A percentile compares a stretch with the other conserved stretches of the same genome.
Conservation (phyloP, 768 basidiomycete species). For the Suillus paluster region DNA sequence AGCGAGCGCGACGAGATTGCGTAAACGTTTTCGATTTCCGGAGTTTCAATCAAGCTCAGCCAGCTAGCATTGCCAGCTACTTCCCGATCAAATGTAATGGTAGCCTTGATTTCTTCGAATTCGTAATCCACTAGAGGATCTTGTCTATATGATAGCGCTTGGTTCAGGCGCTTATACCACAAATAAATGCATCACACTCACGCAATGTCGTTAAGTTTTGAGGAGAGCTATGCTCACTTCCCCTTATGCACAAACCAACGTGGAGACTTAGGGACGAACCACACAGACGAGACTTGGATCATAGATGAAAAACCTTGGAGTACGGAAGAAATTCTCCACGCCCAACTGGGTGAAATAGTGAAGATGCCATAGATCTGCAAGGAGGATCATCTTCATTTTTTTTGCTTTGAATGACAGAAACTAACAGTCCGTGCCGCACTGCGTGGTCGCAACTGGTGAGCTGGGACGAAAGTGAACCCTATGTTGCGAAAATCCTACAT, state of each 20-base stretch:
- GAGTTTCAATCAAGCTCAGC: conserved; percentile 48
- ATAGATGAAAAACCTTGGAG: conserved; percentile 20
- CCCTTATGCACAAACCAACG: conserved; percentile 44
- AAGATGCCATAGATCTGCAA: conserved; percentile 22
- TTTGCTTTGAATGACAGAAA: background rate
- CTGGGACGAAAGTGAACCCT: background rate
- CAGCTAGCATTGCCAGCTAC: conserved; percentile 49
- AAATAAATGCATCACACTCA: conserved; percentile 20
- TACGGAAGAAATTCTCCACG: conserved; percentile 24
- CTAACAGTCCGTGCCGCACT: conserved; percentile 67
- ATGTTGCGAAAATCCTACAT: conserved; percentile 26
- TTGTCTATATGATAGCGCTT: conserved; percentile 20
- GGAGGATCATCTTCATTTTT: background rate
- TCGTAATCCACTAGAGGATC: conserved; percentile 65
- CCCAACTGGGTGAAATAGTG: conserved; percentile 15
- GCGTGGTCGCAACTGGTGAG: background rate
- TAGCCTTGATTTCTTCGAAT: conserved; percentile 68
- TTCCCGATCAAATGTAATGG: conserved; percentile 48
- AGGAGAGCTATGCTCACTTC: conserved; percentile 21
- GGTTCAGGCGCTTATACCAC: background rate
- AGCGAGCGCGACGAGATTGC: conserved; percentile 60
- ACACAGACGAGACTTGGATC: conserved; percentile 16
- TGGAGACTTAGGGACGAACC: conserved; percentile 43
- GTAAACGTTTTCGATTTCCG: conserved; percentile 58
- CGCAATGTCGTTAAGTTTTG: conserved; percentile 38